Base-by-base conservation (phyloP, 2,329 filamentous ascomycete genomes). In the Sclerotinia trifoliorum region DNA sequence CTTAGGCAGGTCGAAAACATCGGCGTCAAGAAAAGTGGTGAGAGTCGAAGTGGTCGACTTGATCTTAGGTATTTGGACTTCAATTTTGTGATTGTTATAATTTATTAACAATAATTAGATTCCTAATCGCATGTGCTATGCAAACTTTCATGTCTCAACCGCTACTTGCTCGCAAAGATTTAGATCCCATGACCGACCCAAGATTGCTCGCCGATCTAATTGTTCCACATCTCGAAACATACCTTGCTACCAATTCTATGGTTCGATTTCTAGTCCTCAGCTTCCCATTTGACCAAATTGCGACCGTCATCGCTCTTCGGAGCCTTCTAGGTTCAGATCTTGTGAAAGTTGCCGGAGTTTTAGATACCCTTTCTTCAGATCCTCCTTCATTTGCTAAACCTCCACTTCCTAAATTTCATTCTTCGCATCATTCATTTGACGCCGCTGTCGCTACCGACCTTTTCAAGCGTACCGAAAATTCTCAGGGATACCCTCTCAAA, bases 61-160 rank as follows among this genome's bases (percentile, higher is more conserved):
- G 85, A 89, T 73, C 79, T 89, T 42, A 82, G 85, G 85, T 88
- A 79, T 69, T 80, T 73, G 42, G 29, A 39, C 39, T 61, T 51
- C 67, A 73, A 61, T 72, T 4, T n/a, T 17, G 57, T 35, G 19
- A 24, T 11, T 21, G 5, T 2, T 39, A 15, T 21, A 5, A n/a
- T 44, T 49, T 17, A 52, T 44, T 70, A 56, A 70, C 52, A 26
- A 60, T 26, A 3, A 13, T 39, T 42, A 88, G 86, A 70, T 88
- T 86, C 72, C 80, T 90, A 62, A 83, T 88, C 66, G 83, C 83
- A 71, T 87, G 83, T 71, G 85, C 84, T 5, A 86, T 89, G 83
- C 86, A 88, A 75, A 80, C 82, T 0, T 85, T 84, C 70, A 70
- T 57, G 24, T 85, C 83, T 6, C 79, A 83, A 1, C 85, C 85